phyloP scores from a whole-genome alignment of 805 yeast species.

The Yarrowia alimentaria region DNA sequence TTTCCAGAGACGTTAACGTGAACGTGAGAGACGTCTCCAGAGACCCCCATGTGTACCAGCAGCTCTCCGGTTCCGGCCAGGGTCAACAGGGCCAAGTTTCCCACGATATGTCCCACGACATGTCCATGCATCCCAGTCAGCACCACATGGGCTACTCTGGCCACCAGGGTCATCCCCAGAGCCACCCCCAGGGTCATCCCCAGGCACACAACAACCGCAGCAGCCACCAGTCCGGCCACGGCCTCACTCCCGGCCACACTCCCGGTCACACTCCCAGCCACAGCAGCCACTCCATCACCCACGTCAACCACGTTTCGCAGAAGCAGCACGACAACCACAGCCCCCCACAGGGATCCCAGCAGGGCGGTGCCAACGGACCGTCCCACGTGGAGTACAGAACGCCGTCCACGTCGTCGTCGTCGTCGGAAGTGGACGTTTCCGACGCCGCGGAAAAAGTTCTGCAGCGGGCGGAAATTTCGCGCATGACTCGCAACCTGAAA shows the following conservation, averaged over 20 bases:
- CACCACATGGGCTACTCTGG: too few relatives aligned
- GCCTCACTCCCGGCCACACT: neutral
- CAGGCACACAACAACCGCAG: neutral
- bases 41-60: neutral
- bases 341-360: too few relatives aligned
- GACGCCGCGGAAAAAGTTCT: slow-evolving; percentile 42
- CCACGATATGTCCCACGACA: too few relatives aligned
- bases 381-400: neutral
- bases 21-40: neutral
- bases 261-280: neutral
- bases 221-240: neutral
- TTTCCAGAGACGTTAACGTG: neutral
- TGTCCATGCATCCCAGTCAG: too few relatives aligned
- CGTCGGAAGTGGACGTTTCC: slow-evolving; percentile 21
- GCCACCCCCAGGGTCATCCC: neutral
- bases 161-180: neutral
- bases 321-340: too few relatives aligned
- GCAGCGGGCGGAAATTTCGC: slow-evolving; percentile 45
- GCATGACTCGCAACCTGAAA: slow-evolving; percentile 45
- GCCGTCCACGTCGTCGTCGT: neutral
- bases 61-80: too few relatives aligned
- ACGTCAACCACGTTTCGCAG: neutral
- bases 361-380: too few relatives aligned
- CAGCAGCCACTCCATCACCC: neutral
- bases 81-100: too few relatives aligned